Percentiles rank a stretch among this genome's conserved stretches.
Conservation (phyloP, 2,329 filamentous ascomycete species). For the Periconia sp. region DNA sequence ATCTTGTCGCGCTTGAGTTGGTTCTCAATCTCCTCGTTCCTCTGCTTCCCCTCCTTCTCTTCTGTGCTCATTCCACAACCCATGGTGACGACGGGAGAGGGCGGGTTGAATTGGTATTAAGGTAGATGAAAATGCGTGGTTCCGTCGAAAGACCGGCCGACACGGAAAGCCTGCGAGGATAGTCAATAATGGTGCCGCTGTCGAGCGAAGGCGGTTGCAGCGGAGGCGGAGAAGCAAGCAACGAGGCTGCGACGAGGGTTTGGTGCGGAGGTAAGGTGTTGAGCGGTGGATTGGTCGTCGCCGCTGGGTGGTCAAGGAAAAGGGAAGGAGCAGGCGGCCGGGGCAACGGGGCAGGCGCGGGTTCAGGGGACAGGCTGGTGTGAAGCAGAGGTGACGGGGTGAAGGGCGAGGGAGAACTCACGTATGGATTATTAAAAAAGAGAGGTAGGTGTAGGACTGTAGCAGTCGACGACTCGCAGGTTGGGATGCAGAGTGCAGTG, state of each 20-base stretch:
- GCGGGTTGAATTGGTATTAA: conserved; percentile 25
- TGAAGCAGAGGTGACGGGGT: not conserved
- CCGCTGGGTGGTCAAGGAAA: conserved; percentile 3
- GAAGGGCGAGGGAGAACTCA: conserved; percentile 5
- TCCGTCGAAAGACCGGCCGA: conserved; percentile 38
- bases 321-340: conserved; percentile 2
- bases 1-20: conserved; percentile 98
- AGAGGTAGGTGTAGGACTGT: conserved; percentile 2
- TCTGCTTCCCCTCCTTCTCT: conserved; percentile 99
- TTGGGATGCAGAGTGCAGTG: not conserved
- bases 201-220: too few relatives aligned
- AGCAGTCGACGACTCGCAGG: not conserved
- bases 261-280: conserved; percentile 5
- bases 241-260: conserved; percentile 4
- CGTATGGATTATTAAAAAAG: conserved; percentile 35
- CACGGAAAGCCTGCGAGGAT: conserved; percentile 27
- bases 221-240: not conserved
- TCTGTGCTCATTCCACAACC: conserved; percentile 99
- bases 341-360: not conserved
- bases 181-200: conserved; percentile 6
- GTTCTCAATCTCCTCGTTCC: conserved; percentile 99
- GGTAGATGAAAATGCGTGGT: conserved; percentile 18
- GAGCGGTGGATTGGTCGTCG: not conserved
- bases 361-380: conserved; percentile 8
- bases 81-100: conserved; percentile 66